These are phyloP conservation scores for Albophoma yamanashiensis DNA, from an alignment of 2,329 filamentous ascomycete species.

Conservation along the genomic window DNA sequence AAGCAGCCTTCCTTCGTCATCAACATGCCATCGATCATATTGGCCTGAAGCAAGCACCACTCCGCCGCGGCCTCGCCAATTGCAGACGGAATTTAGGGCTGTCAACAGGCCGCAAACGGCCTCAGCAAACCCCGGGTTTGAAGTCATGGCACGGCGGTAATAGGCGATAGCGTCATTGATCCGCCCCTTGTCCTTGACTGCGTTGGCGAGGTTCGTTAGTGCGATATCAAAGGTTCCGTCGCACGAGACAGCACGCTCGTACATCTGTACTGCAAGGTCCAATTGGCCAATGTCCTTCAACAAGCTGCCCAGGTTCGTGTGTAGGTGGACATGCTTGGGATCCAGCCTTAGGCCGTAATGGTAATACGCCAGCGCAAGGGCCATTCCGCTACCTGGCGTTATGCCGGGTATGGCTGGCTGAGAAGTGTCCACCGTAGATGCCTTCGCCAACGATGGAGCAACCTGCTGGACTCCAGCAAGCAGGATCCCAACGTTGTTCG, in stretches of 20 bases:
- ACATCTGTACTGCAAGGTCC: conserved; percentile 89
- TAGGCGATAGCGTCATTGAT: conserved; percentile 87
- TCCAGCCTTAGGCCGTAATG: conserved; percentile 87
- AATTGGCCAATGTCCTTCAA: conserved; percentile 95
- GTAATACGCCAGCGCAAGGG: conserved; percentile 85
- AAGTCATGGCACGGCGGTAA: conserved; percentile 78
- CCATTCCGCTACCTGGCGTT: conserved; percentile 73
- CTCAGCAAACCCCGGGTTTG: conserved; percentile 95
- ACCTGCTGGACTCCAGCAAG: conserved; percentile 84
- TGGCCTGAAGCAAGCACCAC: conserved; percentile 62
- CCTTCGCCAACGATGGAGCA: conserved; percentile 17
- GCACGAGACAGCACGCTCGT: conserved; percentile 84
- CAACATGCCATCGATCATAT: conserved; percentile 88
- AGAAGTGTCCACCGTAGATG: conserved; percentile 5
- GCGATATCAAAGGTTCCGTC: conserved; percentile 96
- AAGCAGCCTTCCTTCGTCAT: conserved; percentile 69
- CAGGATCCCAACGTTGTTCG: conserved; percentile 95
- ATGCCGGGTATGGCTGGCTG: conserved; percentile 61
- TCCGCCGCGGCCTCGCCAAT: conserved; percentile 85
- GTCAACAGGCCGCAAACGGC: conserved; percentile 93
- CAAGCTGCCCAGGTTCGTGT: conserved; percentile 90
- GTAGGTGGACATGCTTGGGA: conserved; percentile 82
- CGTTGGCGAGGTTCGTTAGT: conserved; percentile 90
- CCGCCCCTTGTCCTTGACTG: conserved; percentile 90
- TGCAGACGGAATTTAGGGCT: conserved; percentile 90